Conservation (phyloP, 2,329 filamentous ascomycete species). For the Cadophora malorum region DNA sequence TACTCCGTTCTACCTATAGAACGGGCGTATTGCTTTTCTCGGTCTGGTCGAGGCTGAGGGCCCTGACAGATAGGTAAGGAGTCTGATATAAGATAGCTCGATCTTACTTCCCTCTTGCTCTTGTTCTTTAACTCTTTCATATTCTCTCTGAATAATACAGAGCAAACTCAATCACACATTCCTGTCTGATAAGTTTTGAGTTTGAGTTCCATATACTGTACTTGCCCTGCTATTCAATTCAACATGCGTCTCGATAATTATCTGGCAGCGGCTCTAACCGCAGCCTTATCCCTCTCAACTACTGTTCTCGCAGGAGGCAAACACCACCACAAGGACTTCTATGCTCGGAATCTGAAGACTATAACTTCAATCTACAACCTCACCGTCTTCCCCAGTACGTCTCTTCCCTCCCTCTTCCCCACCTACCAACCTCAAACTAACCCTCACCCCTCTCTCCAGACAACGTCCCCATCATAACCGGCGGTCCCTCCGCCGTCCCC, state of each 20-base stretch:
- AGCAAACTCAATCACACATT: neutral
- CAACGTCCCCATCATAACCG: conserved; percentile 41
- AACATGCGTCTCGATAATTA: conserved; percentile 20
- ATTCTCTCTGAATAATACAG: neutral
- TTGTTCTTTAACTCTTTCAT: neutral
- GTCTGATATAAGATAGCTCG: conserved; percentile 4
- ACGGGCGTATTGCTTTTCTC: conserved; percentile 11
- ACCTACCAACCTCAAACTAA: neutral
- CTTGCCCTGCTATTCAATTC: no score
- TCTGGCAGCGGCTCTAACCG: conserved; percentile 14
- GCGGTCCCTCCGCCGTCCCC: conserved; percentile 47
- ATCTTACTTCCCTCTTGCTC: neutral
- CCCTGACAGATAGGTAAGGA: neutral
- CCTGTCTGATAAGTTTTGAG: no score
- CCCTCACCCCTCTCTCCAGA: conserved; percentile 7
- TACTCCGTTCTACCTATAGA: neutral
- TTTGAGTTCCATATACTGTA: neutral
- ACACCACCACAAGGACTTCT: conserved; percentile 22
- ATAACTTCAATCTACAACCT: conserved; percentile 29
- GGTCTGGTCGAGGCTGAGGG: conserved; percentile 5
- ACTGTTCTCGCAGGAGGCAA: neutral
- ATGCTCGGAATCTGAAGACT: conserved; percentile 29
- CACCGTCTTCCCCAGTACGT: conserved; percentile 30
- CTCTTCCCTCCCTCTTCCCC: neutral
- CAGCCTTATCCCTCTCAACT: conserved; percentile 22